A percentile compares a stretch with the other conserved stretches of the same genome.
Conservation (phyloP, 192 early-diverging fungal genomes). For the Coemansia sp. region DNA sequence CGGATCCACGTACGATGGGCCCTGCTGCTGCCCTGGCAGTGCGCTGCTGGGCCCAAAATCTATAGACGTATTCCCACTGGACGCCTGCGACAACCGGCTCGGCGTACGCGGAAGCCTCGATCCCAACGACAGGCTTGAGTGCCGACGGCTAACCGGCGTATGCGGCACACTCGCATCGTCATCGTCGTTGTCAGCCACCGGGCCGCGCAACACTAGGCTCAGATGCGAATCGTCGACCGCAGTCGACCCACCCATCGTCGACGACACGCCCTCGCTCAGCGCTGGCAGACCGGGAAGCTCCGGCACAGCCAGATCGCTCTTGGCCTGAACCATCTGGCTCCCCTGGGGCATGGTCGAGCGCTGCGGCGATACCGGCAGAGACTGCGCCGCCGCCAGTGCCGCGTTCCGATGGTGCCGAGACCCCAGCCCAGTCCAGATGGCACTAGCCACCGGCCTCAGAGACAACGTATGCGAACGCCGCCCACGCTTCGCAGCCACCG, state of each 20-base stretch:
- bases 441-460: neutral
- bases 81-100: neutral
- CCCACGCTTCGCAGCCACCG: neutral
- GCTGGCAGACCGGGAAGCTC: neutral
- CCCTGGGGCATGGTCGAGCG: neutral
- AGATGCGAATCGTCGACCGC: neutral
- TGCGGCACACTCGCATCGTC: neutral
- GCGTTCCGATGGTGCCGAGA: neutral
- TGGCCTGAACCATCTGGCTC: no score
- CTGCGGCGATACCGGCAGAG: slow-evolving; percentile 1
- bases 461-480: neutral
- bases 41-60: slow-evolving; percentile 11
- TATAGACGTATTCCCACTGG: neutral
- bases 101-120: neutral
- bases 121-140: neutral
- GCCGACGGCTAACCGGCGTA: neutral
- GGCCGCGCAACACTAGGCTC: neutral
- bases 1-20: slow-evolving; percentile 27
- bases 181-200: neutral
- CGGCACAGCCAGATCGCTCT: neutral
- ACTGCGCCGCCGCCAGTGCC: slow-evolving; percentile 1
- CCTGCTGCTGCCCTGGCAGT: neutral
- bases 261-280: neutral
- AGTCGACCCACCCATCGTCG: no score
- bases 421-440: neutral